Evolutionary conservation across 495 filamentous ascomycete genomes (phyloP).

Genomic region (Annulohypoxylon nitens): DNA sequence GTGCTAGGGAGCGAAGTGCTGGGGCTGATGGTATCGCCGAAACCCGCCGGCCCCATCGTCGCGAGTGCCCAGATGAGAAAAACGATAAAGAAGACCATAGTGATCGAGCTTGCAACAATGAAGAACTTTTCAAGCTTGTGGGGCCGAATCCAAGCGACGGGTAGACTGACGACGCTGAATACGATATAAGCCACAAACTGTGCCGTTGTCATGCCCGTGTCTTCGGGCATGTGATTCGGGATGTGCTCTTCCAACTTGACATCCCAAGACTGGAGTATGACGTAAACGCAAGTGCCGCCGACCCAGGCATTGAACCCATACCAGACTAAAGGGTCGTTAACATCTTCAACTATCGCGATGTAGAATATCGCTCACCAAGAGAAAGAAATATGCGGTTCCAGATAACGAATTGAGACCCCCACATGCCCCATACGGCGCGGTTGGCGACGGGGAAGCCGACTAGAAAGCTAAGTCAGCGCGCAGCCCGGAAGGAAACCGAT

Average conservation of each 20-base stretch:
- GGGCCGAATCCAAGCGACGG: background rate
- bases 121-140: background rate
- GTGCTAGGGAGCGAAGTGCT: background rate
- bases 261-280: background rate
- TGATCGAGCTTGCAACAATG: background rate
- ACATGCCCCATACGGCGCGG: background rate
- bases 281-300: background rate
- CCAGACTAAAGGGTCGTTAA: background rate
- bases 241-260: background rate
- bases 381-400: background rate
- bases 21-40: background rate
- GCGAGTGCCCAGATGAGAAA: background rate
- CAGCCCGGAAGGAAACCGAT: background rate
- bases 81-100: background rate
- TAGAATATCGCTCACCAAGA: background rate
- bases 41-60: background rate
- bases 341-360: background rate
- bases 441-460: background rate
- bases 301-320: background rate
- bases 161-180: background rate
- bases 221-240: background rate
- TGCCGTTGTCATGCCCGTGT: background rate
- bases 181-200: background rate
- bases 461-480: background rate
- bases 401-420: background rate